A percentile compares a stretch with the other conserved stretches of the same genome.
These are phyloP conservation scores for Backusella liffmaniae DNA, from an alignment of 192 early-diverging fungal genomes.

Conservation along the genomic window DNA sequence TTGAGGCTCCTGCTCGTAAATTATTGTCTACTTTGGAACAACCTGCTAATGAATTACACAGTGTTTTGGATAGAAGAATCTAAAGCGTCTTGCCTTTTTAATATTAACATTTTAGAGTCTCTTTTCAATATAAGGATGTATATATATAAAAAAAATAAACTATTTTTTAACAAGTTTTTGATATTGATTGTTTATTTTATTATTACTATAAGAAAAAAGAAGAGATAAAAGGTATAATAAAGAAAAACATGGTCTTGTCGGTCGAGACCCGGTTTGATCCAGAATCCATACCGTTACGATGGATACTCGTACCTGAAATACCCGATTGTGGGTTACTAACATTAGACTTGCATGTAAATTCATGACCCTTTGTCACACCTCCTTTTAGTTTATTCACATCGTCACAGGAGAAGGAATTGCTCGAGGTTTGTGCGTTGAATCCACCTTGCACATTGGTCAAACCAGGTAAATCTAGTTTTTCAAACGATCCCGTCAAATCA, in stretches of 20 bases:
- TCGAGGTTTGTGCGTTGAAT: conserved; percentile 21
- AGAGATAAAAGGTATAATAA: not conserved
- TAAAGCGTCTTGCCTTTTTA: not conserved
- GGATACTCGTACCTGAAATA: not conserved
- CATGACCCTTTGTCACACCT: conserved; percentile 24
- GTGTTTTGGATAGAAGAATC: conserved; percentile 36
- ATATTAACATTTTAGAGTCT: not conserved
- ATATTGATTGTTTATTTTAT: not conserved
- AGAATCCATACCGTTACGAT: not conserved
- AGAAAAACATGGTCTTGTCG: not conserved
- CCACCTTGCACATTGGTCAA: conserved; percentile 24
- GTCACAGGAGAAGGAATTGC: conserved; percentile 19
- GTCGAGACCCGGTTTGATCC: not conserved
- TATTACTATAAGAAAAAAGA: not conserved
- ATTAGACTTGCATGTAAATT: conserved; percentile 22
- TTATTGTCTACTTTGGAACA: conserved; percentile 37
- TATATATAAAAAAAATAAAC: not conserved
- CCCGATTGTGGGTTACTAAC: conserved; percentile 17
- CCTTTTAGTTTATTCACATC: conserved; percentile 22
- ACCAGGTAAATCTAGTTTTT: conserved; percentile 50
- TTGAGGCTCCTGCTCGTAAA: conserved; percentile 44
- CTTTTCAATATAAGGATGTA: not conserved
- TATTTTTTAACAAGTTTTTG: not conserved
- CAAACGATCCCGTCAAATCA: conserved; percentile 58
- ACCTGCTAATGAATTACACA: conserved; percentile 33